These are phyloP conservation scores for Hippophae rhamnoides DNA, from an alignment of 306 rosid species.

Conservation along the genomic window DNA sequence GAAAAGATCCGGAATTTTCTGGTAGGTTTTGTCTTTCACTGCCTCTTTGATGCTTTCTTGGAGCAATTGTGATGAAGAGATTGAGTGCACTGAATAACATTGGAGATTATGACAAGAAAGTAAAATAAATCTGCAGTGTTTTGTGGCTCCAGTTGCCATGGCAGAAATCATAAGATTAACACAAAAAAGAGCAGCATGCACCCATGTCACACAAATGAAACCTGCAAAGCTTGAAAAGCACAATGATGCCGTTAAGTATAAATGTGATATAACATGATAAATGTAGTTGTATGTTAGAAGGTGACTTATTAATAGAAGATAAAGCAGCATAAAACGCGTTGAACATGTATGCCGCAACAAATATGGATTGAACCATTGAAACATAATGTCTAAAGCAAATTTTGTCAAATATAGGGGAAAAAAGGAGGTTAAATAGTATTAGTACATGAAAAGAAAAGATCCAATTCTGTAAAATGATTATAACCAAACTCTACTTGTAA, in stretches of 20 bases:
- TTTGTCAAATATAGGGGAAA: no score
- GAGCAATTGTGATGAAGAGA: slow-evolving; percentile 27
- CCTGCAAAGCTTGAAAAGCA: neutral
- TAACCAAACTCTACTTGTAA: no score
- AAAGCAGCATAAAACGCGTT: no score
- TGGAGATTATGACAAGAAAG: slow-evolving; percentile 19
- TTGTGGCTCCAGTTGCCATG: slow-evolving; percentile 28
- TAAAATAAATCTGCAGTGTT: slow-evolving; percentile 16
- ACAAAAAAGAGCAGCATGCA: neutral
- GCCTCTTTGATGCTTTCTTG: slow-evolving; percentile 38
- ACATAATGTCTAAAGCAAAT: no score
- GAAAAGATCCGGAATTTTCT: slow-evolving; percentile 52
- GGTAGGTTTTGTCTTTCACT: slow-evolving; percentile 50
- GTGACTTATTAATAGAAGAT: no score
- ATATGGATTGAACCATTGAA: no score
- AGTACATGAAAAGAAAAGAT: no score
- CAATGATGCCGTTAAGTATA: neutral
- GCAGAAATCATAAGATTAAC: neutral
- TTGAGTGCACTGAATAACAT: slow-evolving; percentile 18
- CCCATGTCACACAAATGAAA: neutral
- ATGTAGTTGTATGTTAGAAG: no score
- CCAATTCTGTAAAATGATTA: no score
- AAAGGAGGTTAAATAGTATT: no score
- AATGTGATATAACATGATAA: neutral
- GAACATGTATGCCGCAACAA: no score